Base-by-base conservation (phyloP, 495 filamentous ascomycete genomes). In the Hypoxylon subgilvum region DNA sequence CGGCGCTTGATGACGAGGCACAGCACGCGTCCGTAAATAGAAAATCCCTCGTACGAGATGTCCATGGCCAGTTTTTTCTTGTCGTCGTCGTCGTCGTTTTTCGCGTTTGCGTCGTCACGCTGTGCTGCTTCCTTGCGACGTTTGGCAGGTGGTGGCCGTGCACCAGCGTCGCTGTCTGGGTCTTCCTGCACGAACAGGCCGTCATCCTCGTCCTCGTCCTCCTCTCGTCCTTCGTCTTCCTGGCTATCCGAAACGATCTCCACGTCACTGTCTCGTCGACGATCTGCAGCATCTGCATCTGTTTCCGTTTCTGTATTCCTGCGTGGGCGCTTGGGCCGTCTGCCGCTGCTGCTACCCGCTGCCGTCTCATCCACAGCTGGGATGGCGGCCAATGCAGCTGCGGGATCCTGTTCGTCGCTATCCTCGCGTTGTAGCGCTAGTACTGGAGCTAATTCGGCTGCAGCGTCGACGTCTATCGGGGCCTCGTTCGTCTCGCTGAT, bases 21-120 rank as follows among this genome's bases (percentile, higher is more conserved):
- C 30, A 98, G 77, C 23, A 96, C 89, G 54, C 90, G 87, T 6
- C 93, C 90, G 73, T 94, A 92, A 70, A 98, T 97, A 65, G 85
- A 86, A 72, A 96, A 98, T 25, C 94, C 93, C 63, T 97, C 92
- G 71, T 97, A 97, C 17, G 86, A 86, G 19, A 91, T 96, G 47
- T 84, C 82, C 71, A 96, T 80, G 2, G 79, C 81, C 59, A 95
- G 70, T 72, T 96, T 96, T 78, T 97, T 97, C 72, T 91, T 90
- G 65, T 96, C 89, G 47, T 95, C 90, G 4, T 52, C 52, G 16
- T 61, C 67, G 10, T 67, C 69, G 10, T 74, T 78, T 8, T 47
- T 68, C n/a, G 65, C 72, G 16, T 72, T 36, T 66, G 65, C 4
- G 38, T 55, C 7, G 55, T 65, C 32, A 67, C 68, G 14, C 52